These are phyloP conservation scores for Globisporangium heterothallicum DNA, from an alignment of 352 stramenopile species.

Conservation along the genomic window DNA sequence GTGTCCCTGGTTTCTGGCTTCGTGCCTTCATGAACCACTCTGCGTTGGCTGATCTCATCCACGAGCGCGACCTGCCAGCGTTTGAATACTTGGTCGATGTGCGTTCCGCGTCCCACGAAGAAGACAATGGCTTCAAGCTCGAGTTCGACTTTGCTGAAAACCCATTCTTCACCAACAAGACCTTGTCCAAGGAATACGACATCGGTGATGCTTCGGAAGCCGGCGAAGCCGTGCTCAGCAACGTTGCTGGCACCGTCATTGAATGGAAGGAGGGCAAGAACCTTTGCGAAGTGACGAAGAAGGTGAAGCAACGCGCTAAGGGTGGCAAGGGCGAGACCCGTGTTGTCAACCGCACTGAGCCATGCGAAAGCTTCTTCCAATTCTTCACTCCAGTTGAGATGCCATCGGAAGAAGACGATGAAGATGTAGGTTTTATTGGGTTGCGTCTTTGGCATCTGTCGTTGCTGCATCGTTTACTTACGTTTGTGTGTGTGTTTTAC, in stretches of 20 bases:
- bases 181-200: conserved; percentile 82
- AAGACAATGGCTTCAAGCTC: conserved; percentile 85
- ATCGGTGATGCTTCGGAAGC: conserved; percentile 78
- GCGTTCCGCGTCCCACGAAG: conserved; percentile 66
- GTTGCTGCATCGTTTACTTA: too few relatives aligned
- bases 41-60: conserved; percentile 67
- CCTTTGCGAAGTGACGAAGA: conserved; percentile 81
- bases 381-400: conserved; percentile 85
- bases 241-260: conserved; percentile 68
- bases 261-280: conserved; percentile 83
- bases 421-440: conserved; percentile 49
- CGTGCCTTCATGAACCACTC: conserved; percentile 85
- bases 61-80: conserved; percentile 72
- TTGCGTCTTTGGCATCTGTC: too few relatives aligned
- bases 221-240: conserved; percentile 74
- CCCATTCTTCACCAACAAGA: conserved; percentile 74
- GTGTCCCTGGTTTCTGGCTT: conserved; percentile 82
- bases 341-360: conserved; percentile 72
- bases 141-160: conserved; percentile 79
- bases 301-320: conserved; percentile 85
- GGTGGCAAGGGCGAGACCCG: conserved; percentile 68
- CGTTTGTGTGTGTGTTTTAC: conserved; percentile 6
- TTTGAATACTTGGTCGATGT: conserved; percentile 79
- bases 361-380: conserved; percentile 85
- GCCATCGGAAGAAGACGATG: conserved; percentile 79